Evolutionary conservation across 805 yeast species (phyloP).

Genomic region (Metschnikowia reukaufii): DNA sequence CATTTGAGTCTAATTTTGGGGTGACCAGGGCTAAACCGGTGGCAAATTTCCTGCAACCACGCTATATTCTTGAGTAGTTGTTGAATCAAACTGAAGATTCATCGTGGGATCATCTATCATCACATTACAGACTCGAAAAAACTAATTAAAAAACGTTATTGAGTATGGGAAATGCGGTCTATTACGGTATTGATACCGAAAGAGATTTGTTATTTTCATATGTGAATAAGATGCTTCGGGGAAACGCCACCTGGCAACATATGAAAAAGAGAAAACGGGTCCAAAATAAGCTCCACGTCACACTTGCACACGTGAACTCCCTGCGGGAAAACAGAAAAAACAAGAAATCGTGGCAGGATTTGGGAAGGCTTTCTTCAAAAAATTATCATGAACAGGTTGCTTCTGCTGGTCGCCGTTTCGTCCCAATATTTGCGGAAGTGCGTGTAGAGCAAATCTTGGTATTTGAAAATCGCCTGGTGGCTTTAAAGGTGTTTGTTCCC

Average conservation of each 20-base stretch:
- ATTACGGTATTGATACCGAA: conserved; percentile 10
- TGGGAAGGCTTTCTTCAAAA: not conserved
- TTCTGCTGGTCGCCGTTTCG: conserved; percentile 9
- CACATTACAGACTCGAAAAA: no score
- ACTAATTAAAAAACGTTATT: no score
- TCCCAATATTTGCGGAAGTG: conserved; percentile 36
- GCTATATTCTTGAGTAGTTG: no score
- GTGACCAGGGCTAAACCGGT: no score
- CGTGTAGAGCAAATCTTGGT: conserved; percentile 46
- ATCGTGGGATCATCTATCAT: no score
- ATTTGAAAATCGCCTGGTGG: conserved; percentile 47
- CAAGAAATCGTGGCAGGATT: not conserved
- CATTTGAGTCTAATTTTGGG: no score
- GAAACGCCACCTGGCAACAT: conserved; percentile 20
- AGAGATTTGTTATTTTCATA: conserved; percentile 1
- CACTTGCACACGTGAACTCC: conserved; percentile 50
- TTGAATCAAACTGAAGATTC: no score
- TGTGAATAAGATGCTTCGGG: conserved; percentile 12
- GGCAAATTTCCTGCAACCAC: conserved; percentile 2
- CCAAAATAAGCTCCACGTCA: conserved; percentile 62
- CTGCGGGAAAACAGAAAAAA: not conserved
- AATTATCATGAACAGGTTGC: conserved; percentile 6
- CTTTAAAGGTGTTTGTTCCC: conserved; percentile 46
- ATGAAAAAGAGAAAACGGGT: conserved; percentile 36
- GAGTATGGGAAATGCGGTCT: conserved; percentile 6